phyloP scores from a whole-genome alignment of 495 filamentous ascomycete genomes.

The Hypoxylon lienhwacheense region DNA sequence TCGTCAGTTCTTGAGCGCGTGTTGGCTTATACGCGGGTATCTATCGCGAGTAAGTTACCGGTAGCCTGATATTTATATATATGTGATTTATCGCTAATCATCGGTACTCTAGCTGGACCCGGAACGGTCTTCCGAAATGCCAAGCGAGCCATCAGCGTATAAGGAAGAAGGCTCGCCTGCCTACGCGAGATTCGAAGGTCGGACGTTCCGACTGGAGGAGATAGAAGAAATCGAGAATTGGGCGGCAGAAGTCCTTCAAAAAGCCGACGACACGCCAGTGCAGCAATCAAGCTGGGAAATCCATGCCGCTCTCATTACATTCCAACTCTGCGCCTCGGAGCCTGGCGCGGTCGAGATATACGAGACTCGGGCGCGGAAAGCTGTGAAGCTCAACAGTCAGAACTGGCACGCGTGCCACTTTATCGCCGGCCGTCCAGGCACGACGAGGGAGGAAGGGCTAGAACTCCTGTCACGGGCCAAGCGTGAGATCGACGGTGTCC shows the following conservation, averaged over 20 bases:
- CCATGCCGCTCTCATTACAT: conserved; percentile 39
- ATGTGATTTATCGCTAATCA: conserved; percentile 11
- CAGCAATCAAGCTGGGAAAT: conserved; percentile 43
- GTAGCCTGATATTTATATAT: not conserved
- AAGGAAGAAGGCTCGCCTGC: not conserved
- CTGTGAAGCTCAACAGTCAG: conserved; percentile 40
- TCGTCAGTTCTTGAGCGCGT: conserved; percentile 30
- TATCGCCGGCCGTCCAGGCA: conserved; percentile 32
- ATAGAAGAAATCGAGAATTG: conserved; percentile 29
- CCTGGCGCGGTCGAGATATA: conserved; percentile 22
- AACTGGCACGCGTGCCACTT: conserved; percentile 46
- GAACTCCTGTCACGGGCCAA: conserved; percentile 37
- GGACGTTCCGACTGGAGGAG: conserved; percentile 14
- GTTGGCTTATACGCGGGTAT: conserved; percentile 35
- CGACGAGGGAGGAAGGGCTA: conserved; percentile 36
- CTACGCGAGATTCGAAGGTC: conserved; percentile 12
- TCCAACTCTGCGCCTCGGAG: conserved; percentile 29
- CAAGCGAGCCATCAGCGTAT: conserved; percentile 19
- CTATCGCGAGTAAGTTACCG: conserved; percentile 27
- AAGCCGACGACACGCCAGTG: conserved; percentile 17
- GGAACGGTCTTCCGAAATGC: conserved; percentile 21
- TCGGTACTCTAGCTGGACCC: conserved; percentile 20
- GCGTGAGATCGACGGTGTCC: conserved; percentile 24
- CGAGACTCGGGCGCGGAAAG: conserved; percentile 33
- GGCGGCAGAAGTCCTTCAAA: conserved; percentile 18